A percentile compares a stretch with the other conserved stretches of the same genome.
Conservation (phyloP, 495 filamentous ascomycete genomes). For the Mycothermus thermophilus region DNA sequence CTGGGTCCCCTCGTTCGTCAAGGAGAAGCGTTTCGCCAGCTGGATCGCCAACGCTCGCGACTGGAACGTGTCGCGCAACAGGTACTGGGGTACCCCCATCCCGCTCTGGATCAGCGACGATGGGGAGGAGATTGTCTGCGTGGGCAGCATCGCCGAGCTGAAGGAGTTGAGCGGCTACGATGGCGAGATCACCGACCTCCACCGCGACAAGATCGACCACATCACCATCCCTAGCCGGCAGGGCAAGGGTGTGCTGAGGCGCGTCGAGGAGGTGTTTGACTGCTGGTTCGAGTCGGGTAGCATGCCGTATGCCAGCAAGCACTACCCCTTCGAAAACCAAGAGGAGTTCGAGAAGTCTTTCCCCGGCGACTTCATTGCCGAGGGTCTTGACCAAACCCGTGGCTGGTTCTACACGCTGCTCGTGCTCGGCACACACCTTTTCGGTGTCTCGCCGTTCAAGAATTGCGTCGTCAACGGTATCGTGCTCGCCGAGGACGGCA, state of each 20-base stretch:
- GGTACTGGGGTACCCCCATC: conserved; percentile 97
- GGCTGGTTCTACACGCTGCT: conserved; percentile 96
- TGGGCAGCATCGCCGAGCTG: conserved; percentile 77
- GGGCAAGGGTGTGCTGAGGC: conserved; percentile 71
- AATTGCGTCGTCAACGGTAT: conserved; percentile 97
- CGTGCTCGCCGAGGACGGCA: conserved; percentile 85
- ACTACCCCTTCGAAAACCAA: conserved; percentile 91
- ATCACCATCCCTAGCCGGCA: conserved; percentile 91
- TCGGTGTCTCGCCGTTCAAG: conserved; percentile 79
- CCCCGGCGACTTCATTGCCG: conserved; percentile 93
- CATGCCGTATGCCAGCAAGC: conserved; percentile 89
- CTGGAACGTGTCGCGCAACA: conserved; percentile 92
- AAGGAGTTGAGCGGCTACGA: conserved; percentile 74
- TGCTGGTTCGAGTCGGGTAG: conserved; percentile 84
- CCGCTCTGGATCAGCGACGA: conserved; percentile 90
- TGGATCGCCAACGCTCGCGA: conserved; percentile 67
- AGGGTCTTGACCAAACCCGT: conserved; percentile 66
- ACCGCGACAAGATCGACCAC: conserved; percentile 86
- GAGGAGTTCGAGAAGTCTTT: conserved; percentile 69
- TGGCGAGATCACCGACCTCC: conserved; percentile 78
- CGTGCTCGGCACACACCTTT: conserved; percentile 83
- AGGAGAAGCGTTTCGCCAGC: conserved; percentile 71
- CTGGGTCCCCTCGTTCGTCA: conserved; percentile 89
- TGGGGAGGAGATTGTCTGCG: conserved; percentile 68
- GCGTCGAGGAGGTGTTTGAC: conserved; percentile 88